Evolutionary conservation across 2,329 filamentous ascomycete genomes (phyloP), one percentile per base, ranked within the genome.

Genomic region (Pestalotiopsis sp.): DNA sequence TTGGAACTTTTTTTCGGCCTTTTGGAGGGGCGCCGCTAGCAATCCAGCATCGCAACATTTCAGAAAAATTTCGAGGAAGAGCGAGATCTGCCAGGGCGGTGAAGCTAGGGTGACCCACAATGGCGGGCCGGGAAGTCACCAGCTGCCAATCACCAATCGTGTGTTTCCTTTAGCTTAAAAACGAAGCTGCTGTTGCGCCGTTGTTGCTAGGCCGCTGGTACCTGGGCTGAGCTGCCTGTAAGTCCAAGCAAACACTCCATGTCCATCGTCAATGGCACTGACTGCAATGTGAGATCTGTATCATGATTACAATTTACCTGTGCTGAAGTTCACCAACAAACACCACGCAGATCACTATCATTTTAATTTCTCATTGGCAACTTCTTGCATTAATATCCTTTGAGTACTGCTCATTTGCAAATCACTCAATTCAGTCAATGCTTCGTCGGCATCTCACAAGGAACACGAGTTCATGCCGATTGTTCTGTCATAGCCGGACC

Each of bases 1-100:
- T 59, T 9, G 57, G 57, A 23, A 27, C 27, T 59, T 59, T 59
- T 59, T 59, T 59, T 14, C 61, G 39, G 59, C 61, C 66, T 67
- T 45, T 23, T 52, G 69, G 64, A 59, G 61, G 69, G 62, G 69
- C 66, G 64, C 70, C 69, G 65, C 66, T 23, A 49, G 23, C 17
- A 41, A 36, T 17, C 11, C n/a, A 59, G 49, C 66, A 57, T 57
- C 62, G 41, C 67, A 67, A 57, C 56, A 65, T 27, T 66, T 59
- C 61, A 69, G 62, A 73, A 72, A 73, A 64, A 68, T 68, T 68
- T 65, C 66, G 36, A 49, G 66, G 56, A 31, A 14, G 14, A n/a
- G 25, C n/a, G 9, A 31, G 23, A 57, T 57, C 66, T 63, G 59
- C 66, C 59, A 11, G 65, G 66, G 66, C 66, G 66, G 66, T 68